Conservation (phyloP, 2,329 filamentous ascomycete species). For the Fusarium sp. region DNA sequence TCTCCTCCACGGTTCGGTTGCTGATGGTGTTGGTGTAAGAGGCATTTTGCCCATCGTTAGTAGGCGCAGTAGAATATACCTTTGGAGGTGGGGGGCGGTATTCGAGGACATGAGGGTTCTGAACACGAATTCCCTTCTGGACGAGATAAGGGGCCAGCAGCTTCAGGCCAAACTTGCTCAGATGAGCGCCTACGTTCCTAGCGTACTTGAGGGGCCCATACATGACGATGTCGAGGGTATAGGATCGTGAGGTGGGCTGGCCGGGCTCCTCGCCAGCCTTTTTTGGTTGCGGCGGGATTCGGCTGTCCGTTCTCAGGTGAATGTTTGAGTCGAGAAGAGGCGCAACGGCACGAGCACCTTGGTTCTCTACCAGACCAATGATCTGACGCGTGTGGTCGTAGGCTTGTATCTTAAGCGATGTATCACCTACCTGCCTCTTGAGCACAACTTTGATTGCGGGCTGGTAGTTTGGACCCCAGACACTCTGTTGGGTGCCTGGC, state of each 20-base stretch:
- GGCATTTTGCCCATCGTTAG: constrained; percentile 39
- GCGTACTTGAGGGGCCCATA: constrained; percentile 78
- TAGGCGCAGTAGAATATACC: constrained; percentile 39
- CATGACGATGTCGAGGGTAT: constrained; percentile 75
- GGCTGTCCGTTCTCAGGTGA: constrained; percentile 74
- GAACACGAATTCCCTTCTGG: constrained; percentile 72
- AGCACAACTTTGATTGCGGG: constrained; percentile 78
- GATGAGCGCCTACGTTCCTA: constrained; percentile 69
- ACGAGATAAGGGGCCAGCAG: constrained; percentile 72
- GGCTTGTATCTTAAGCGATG: constrained; percentile 71
- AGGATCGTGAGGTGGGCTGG: constrained; percentile 65
- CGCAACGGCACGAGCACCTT: constrained; percentile 71
- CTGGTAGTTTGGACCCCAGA: constrained; percentile 69
- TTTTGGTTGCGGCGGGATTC: constrained; percentile 73
- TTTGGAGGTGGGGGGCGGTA: constrained; percentile 52
- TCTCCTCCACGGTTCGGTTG: constrained; percentile 80
- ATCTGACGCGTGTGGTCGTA: constrained; percentile 74
- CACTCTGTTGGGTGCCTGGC: constrained; percentile 64
- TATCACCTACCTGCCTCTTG: constrained; percentile 64
- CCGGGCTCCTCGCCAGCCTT: constrained; percentile 70
- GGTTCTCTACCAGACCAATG: constrained; percentile 79
- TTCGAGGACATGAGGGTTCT: constrained; percentile 76
- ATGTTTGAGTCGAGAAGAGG: constrained; percentile 74
- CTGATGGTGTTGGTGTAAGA: constrained; percentile 44
- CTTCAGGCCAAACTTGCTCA: constrained; percentile 70